Evolutionary conservation across 768 basidiomycete genomes (phyloP), one percentile per base, ranked within the genome.

Genomic region (Trametes villosa): DNA sequence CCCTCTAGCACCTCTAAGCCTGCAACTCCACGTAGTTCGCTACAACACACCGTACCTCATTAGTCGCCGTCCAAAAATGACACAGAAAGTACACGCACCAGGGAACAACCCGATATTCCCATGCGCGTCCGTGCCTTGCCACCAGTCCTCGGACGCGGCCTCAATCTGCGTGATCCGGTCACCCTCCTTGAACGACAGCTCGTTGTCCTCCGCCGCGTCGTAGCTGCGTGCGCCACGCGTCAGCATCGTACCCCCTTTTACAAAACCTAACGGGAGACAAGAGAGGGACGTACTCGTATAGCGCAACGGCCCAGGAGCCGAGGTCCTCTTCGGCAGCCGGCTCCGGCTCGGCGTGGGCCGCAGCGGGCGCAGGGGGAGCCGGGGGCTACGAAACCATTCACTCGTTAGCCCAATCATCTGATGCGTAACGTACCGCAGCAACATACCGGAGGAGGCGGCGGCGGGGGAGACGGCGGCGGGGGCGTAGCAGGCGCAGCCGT

Each of bases 151-250:
- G 9, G 85, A 87, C 7, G 85, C 86, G 53, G 88, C 86, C 68
- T 93, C 91, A 53, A 97, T 91, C 56, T 89, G 80, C 18, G 78
- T 80, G 70, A 97, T 91, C 57, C 78, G 76, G 34, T 95, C 94
- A 27, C 92, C 92, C 72, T 94, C 94, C 30, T 72, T 77, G 83
- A 98, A 94, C 3, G 87, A 81, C 29, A 97, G 76, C 70, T 97
- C 95, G 69, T 98, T 97, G 65, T 94, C 94, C 70, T 97, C 95
- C 0, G 85, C 85, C 0, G 95, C 92, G 11, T 94, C 92, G 68
- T 96, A 96, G 64, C 92, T 95, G 49, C 8, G 54, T 1, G 50
- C 24, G 36, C n/a, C 22, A n/a, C 31, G 18, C 42, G 55, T 67
- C 55, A 70, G 51, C 40, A 41, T 7, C 2, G 18, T 4, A 9